Evolutionary conservation across 2,329 filamentous ascomycete genomes (phyloP).

Genomic region (Pyrenochaeta sp.): DNA sequence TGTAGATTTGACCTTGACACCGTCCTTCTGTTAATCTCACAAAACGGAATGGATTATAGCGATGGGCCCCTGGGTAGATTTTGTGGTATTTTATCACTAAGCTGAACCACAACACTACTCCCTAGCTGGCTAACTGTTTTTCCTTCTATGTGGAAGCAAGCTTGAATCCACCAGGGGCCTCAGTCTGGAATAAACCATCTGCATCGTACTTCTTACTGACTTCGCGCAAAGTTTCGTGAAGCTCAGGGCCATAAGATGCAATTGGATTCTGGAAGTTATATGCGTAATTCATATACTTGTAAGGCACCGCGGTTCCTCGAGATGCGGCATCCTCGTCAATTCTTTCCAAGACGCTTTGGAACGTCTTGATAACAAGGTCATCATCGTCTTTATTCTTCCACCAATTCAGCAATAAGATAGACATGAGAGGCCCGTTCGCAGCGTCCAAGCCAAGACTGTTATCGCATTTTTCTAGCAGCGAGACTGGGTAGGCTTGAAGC

Average conservation of each 20-base stretch:
- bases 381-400: conserved; percentile 26
- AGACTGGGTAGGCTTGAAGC: conserved; percentile 21
- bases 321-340: conserved; percentile 11
- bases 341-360: conserved; percentile 12
- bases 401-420: conserved; percentile 20
- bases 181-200: conserved; percentile 47
- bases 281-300: conserved; percentile 48
- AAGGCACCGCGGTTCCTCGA: conserved; percentile 50
- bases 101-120: background rate
- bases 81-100: background rate
- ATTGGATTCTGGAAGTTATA: conserved; percentile 50
- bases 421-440: conserved; percentile 22
- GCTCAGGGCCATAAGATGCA: conserved; percentile 49
- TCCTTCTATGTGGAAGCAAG: background rate
- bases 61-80: no score
- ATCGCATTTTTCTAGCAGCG: conserved; percentile 14
- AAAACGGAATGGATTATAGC: no score
- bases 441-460: conserved; percentile 24
- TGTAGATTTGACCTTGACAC: background rate
- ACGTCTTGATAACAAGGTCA: conserved; percentile 11
- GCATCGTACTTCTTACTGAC: conserved; percentile 51
- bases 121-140: background rate
- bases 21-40: no score
- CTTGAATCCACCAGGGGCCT: conserved; percentile 54
- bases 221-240: conserved; percentile 35